Percentiles rank a stretch among this genome's conserved stretches.
These are phyloP conservation scores for Atalantia buxifolia DNA, from an alignment of 345 rosid species.

Conservation along the genomic window DNA sequence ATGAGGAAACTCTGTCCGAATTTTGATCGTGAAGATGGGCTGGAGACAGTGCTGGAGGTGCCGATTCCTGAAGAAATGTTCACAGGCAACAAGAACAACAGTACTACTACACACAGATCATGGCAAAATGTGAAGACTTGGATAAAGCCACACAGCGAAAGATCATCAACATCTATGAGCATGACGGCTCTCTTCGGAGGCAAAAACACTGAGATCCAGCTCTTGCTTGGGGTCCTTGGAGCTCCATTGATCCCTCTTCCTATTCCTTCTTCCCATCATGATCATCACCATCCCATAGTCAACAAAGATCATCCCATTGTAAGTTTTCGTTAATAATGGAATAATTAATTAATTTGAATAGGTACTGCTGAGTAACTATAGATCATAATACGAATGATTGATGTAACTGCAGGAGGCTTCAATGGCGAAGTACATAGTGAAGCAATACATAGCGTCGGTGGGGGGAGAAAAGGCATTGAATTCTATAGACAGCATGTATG, in stretches of 20 bases:
- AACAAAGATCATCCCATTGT: constrained; percentile 67
- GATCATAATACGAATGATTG: neutral
- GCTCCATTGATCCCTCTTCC: constrained; percentile 95
- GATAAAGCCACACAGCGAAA: constrained; percentile 47
- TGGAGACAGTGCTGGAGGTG: constrained; percentile 96
- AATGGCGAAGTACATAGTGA: constrained; percentile 90
- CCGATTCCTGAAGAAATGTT: constrained; percentile 96
- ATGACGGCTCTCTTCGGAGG: constrained; percentile 50
- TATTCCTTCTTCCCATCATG: constrained; percentile 26
- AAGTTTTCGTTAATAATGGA: constrained; percentile 13
- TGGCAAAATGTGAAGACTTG: constrained; percentile 88
- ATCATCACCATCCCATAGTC: constrained; percentile 28
- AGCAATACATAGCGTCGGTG: constrained; percentile 81
- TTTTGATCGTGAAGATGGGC: constrained; percentile 71
- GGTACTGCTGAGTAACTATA: too few relatives aligned
- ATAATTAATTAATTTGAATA: neutral
- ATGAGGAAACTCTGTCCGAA: constrained; percentile 98
- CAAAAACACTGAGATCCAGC: constrained; percentile 74
- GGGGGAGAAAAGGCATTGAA: constrained; percentile 78
- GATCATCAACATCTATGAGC: constrained; percentile 28
- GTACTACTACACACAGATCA: constrained; percentile 22
- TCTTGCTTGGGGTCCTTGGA: constrained; percentile 89
- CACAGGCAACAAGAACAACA: constrained; percentile 23
- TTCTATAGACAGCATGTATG: constrained; percentile 74
- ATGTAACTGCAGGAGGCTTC: constrained; percentile 55